Percentiles rank a stretch among this genome's conserved stretches.
phyloP scores from a whole-genome alignment of 371 early-diverging fungal species.

The Mucor piriformis region DNA sequence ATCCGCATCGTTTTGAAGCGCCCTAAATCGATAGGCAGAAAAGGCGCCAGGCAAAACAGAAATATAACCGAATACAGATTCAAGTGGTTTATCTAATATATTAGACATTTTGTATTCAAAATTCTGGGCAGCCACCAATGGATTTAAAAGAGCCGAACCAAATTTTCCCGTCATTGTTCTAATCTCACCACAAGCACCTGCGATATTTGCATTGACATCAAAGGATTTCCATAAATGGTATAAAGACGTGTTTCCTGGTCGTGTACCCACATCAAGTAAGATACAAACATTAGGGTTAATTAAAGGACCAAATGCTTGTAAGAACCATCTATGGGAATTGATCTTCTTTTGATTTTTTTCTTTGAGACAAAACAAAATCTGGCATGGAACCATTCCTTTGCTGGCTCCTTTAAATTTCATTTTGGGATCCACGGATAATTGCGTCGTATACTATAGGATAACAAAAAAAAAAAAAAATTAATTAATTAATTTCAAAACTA shows the following conservation, averaged over 20 bases:
- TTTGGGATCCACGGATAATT: slow-evolving; percentile 75
- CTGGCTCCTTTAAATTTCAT: slow-evolving; percentile 77
- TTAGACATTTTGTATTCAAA: slow-evolving; percentile 97
- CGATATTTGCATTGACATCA: slow-evolving; percentile 82
- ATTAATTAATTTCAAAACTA: slow-evolving; percentile 37
- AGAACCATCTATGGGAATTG: slow-evolving; percentile 98
- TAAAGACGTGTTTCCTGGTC: slow-evolving; percentile 83
- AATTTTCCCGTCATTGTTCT: slow-evolving; percentile 81
- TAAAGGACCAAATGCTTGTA: slow-evolving; percentile 90
- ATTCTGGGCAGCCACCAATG: slow-evolving; percentile 91
- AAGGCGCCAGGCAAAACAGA: slow-evolving; percentile 97
- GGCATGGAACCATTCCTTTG: slow-evolving; percentile 82
- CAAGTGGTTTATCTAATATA: slow-evolving; percentile 96
- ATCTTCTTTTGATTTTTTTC: slow-evolving; percentile 91
- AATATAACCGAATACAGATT: slow-evolving; percentile 96
- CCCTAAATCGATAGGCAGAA: slow-evolving; percentile 92
- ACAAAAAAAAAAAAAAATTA: no score
- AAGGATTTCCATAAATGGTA: slow-evolving; percentile 95
- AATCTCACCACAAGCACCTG: slow-evolving; percentile 97
- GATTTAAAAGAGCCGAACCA: slow-evolving; percentile 73
- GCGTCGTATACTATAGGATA: slow-evolving; percentile 76
- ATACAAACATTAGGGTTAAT: slow-evolving; percentile 91
- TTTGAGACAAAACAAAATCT: slow-evolving; percentile 92
- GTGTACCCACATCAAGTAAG: slow-evolving; percentile 93
- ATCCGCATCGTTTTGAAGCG: slow-evolving; percentile 73